Evolutionary conservation across 208 protist species (phyloP), one percentile per base, ranked within the genome.

Genomic region (Naegleria fowleri): DNA sequence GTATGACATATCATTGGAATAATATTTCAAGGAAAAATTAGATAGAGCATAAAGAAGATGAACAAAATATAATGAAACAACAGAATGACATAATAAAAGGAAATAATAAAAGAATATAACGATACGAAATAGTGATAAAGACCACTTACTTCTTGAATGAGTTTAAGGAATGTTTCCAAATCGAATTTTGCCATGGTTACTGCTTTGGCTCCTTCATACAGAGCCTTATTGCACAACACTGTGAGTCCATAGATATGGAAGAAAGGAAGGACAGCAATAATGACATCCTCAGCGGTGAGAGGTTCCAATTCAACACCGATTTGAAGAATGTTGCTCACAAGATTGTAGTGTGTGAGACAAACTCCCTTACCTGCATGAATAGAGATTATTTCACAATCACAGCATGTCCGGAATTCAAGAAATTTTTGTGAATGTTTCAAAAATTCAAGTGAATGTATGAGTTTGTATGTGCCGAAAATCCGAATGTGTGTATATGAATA

Each of bases 201-300:
- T 39, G n/a, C 22, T 22, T 29, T 58, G 36, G 16, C 11, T 0
- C 43, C 43, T 13, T 58, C 29, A 39, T 33, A n/a, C 0, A 88
- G 33, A 25, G 25, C 41, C 41, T 38, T 33, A 19, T 58, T 58
- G 5, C 39, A 58, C 4, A 88, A 39, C 0, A 95, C 48, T 29
- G 91, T 84, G 13, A 94, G 9, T 33, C 92, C 94, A 91, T 95
- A 95, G 90, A 95, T 95, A 88, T 95, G 94, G 40, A 91, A 95
- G 9, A 92, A 90, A n/a, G 94, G 94, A 1, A 95, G 58, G 7
- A 94, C 67, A 38, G 67, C 93, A 19, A 95, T 40, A 3, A 94
- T 59, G 5, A 89, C 83, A 15, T 94, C 93, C 13, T 92, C 84
- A 1, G 15, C 9, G 11, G 36, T 67, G 9, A 88, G 83, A 36